These are phyloP conservation scores for Macrolepiota dolichaula DNA, from an alignment of 768 basidiomycete species.

Conservation along the genomic window DNA sequence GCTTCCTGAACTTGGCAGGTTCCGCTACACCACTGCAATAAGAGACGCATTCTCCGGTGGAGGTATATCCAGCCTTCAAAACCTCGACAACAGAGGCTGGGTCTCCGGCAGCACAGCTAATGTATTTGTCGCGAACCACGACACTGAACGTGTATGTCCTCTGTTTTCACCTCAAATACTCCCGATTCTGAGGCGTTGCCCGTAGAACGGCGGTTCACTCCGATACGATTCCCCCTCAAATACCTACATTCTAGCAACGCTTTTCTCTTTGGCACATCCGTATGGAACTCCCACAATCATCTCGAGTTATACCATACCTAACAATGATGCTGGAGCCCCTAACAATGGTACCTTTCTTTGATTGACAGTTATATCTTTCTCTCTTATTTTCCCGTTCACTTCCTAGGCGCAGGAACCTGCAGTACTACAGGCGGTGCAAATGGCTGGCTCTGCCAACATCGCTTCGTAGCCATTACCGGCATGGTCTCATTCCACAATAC, in stretches of 20 bases:
- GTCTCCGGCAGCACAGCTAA: constrained; percentile 50
- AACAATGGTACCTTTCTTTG: constrained; percentile 40
- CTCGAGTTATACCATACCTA: constrained; percentile 53
- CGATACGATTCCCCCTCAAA: constrained; percentile 63
- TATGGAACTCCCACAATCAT: constrained; percentile 66
- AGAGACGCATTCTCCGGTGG: constrained; percentile 47
- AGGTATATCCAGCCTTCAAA: constrained; percentile 49
- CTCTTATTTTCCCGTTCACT: background rate
- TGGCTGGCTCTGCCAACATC: constrained; percentile 70
- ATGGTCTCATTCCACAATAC: constrained; percentile 66
- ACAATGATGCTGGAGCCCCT: constrained; percentile 54
- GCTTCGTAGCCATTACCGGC: constrained; percentile 52
- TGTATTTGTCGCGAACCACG: constrained; percentile 67
- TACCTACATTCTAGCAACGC: constrained; percentile 53
- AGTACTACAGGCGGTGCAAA: constrained; percentile 43
- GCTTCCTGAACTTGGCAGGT: constrained; percentile 27
- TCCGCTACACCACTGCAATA: constrained; percentile 56
- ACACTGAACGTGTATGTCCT: constrained; percentile 54
- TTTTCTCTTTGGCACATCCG: constrained; percentile 65
- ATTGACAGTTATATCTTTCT: background rate
- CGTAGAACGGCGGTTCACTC: constrained; percentile 48
- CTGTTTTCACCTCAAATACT: background rate
- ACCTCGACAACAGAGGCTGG: constrained; percentile 57
- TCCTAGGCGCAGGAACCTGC: constrained; percentile 45
- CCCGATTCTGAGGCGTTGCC: background rate